phyloP scores from a whole-genome alignment of 495 filamentous ascomycete genomes.

The Aspergillus asperescens region DNA sequence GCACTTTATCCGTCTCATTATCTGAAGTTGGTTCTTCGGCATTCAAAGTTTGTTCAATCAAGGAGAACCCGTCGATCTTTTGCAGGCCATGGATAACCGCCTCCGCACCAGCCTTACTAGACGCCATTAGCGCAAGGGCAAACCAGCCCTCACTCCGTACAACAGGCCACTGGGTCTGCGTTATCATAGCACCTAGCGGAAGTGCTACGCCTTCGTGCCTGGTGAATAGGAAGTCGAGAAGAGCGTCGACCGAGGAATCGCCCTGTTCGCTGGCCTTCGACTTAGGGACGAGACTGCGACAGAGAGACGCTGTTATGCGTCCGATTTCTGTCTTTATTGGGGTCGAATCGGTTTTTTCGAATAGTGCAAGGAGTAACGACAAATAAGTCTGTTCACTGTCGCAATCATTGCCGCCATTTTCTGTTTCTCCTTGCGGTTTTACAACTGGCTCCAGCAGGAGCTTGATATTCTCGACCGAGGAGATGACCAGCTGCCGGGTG shows the following conservation, averaged over 20 bases:
- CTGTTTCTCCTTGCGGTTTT: slow-evolving; percentile 27
- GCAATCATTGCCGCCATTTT: neutral
- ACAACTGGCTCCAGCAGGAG: slow-evolving; percentile 35
- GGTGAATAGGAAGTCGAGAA: slow-evolving; percentile 48
- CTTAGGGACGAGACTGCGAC: slow-evolving; percentile 51
- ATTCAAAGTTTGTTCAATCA: slow-evolving; percentile 50
- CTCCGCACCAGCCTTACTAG: slow-evolving; percentile 42
- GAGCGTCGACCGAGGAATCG: slow-evolving; percentile 13
- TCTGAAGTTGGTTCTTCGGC: slow-evolving; percentile 19
- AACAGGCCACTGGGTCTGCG: slow-evolving; percentile 63
- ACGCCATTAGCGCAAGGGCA: slow-evolving; percentile 65
- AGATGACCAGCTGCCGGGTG: slow-evolving; percentile 57
- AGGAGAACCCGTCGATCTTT: slow-evolving; percentile 39
- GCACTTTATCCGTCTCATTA: slow-evolving; percentile 24
- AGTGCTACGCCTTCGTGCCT: slow-evolving; percentile 46
- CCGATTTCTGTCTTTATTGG: slow-evolving; percentile 72
- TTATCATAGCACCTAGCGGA: slow-evolving; percentile 57
- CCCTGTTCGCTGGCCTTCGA: slow-evolving; percentile 22
- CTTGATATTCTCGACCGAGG: slow-evolving; percentile 53
- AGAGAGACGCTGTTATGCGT: slow-evolving; percentile 58
- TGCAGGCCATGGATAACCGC: slow-evolving; percentile 48
- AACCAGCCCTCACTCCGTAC: slow-evolving; percentile 71
- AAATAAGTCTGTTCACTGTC: slow-evolving; percentile 41
- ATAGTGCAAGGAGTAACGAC: slow-evolving; percentile 55
- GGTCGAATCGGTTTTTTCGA: slow-evolving; percentile 50